Conservation (phyloP, 768 basidiomycete genomes). For the Mycena polygramma region DNA sequence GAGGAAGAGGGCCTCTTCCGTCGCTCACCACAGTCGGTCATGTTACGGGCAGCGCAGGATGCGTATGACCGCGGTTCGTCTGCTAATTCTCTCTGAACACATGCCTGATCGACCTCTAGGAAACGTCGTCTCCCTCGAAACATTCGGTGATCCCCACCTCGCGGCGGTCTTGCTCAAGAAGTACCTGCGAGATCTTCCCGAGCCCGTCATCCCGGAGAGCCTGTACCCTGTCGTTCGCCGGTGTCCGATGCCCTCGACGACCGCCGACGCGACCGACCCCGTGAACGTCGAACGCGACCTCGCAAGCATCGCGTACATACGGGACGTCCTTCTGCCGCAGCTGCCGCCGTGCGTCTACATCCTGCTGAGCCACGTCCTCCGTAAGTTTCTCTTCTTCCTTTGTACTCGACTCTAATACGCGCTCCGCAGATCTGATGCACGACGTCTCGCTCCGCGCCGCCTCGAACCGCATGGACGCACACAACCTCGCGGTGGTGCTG, state of each 20-base stretch:
- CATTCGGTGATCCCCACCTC: slow-evolving; percentile 82
- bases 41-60: slow-evolving; percentile 81
- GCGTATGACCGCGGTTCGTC: slow-evolving; percentile 84
- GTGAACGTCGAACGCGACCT: slow-evolving; percentile 57
- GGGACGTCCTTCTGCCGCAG: slow-evolving; percentile 75
- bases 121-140: slow-evolving; percentile 81
- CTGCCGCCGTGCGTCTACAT: slow-evolving; percentile 80
- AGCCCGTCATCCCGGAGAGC: slow-evolving; percentile 81
- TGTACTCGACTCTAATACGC: background rate
- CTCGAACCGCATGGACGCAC: slow-evolving; percentile 84
- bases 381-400: slow-evolving; percentile 53
- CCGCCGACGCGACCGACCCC: slow-evolving; percentile 54
- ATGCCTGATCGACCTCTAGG: slow-evolving; percentile 54
- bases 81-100: background rate
- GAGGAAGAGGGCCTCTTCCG: slow-evolving; percentile 86
- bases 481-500: slow-evolving; percentile 85
- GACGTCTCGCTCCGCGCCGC: slow-evolving; percentile 79
- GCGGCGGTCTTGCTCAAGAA: slow-evolving; percentile 91
- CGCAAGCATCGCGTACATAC: slow-evolving; percentile 72
- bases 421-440: slow-evolving; percentile 75
- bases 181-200: slow-evolving; percentile 84
- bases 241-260: slow-evolving; percentile 66
- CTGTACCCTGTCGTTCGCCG: slow-evolving; percentile 74
- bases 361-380: slow-evolving; percentile 76
- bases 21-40: slow-evolving; percentile 78